Evolutionary conservation across 192 early-diverging fungal genomes (phyloP), one percentile per base, ranked within the genome.

Genomic region (Podila horticola): DNA sequence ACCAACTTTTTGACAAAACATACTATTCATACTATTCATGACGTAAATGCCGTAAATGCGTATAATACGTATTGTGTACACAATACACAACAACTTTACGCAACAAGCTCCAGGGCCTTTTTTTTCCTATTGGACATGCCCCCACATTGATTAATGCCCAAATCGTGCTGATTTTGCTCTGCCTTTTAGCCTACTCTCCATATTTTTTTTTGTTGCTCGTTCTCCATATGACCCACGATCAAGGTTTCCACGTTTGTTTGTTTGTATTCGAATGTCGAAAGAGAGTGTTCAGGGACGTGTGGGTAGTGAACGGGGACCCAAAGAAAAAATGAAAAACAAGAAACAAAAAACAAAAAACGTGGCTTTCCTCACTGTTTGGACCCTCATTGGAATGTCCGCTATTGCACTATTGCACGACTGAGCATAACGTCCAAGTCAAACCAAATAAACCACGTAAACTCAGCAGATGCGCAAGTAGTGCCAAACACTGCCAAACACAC

Each of bases 341-440:
- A 62, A 19, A 6, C 20, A 20, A 17, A 59, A 69, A 62, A 45
- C 10, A 28, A 45, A 65, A 17, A 65, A 65, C 34, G 63, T 60
- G 58, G 58, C 34, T 63, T 33, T 63, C 22, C 34, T 63, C 62
- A 36, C 24, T 15, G 15, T 34, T 36, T 36, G 36, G n/a, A 41
- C 62, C 62, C 7, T 22, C 34, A 5, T 6, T 45, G 22, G 19
- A 26, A 38, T 33, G 24, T 36, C 22, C 28, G 26, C 63, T 48
- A 28, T 51, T 50, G 34, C 4, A 24, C 63, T 48, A 28, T 51
- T 50, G 34, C 4, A 24, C 10, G 34, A 36, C 11, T 10, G 34
- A 36, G 8, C 9, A 6, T 10, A 31, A 4, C 31, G 33, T 62
- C 33, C 15, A 64, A 36, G 24, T 13, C 31, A 45, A 64, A 41